These are phyloP conservation scores for Ascosphaera aggregata DNA, from an alignment of 2,329 filamentous ascomycete genomes.

Conservation along the genomic window DNA sequence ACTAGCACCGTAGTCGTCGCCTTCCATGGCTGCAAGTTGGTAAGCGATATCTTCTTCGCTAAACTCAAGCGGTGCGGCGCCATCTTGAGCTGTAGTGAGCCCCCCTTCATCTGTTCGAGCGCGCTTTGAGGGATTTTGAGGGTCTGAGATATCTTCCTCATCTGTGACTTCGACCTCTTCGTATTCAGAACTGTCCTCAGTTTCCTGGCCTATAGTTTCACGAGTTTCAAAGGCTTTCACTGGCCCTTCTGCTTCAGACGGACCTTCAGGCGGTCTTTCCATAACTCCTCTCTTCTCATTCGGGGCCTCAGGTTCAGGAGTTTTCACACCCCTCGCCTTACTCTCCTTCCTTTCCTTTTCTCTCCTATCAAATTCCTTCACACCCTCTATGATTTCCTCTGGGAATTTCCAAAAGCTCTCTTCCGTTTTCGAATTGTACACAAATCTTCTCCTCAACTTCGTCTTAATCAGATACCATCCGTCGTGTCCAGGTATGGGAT, in stretches of 20 bases:
- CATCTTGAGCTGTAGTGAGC: slow-evolving; percentile 2
- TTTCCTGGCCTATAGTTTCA: slow-evolving; percentile 9
- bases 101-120: slow-evolving; percentile 25
- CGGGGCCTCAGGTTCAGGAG: slow-evolving; percentile 1
- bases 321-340: slow-evolving; percentile 17
- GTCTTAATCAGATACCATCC: slow-evolving; percentile 90
- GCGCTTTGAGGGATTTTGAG: slow-evolving; percentile 23
- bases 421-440: slow-evolving; percentile 67
- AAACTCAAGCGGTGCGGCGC: slow-evolving; percentile 44
- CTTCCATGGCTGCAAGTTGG: slow-evolving; percentile 76
- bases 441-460: slow-evolving; percentile 70
- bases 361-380: slow-evolving; percentile 41
- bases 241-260: slow-evolving; percentile 5
- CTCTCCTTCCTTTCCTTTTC: slow-evolving; percentile 46
- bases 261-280: too few relatives aligned
- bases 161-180: slow-evolving; percentile 56
- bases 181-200: slow-evolving; percentile 40
- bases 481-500: slow-evolving; percentile 54
- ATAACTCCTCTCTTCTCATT: slow-evolving; percentile 6
- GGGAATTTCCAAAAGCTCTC: slow-evolving; percentile 93
- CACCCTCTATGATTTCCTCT: slow-evolving; percentile 56
- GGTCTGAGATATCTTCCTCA: slow-evolving; percentile 23
- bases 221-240: slow-evolving; percentile 7
- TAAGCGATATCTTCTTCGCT: slow-evolving; percentile 87
- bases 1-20: slow-evolving; percentile 41